Evolutionary conservation across 805 yeast genomes (phyloP).

Genomic region (Cyberlindnera maclurae): DNA sequence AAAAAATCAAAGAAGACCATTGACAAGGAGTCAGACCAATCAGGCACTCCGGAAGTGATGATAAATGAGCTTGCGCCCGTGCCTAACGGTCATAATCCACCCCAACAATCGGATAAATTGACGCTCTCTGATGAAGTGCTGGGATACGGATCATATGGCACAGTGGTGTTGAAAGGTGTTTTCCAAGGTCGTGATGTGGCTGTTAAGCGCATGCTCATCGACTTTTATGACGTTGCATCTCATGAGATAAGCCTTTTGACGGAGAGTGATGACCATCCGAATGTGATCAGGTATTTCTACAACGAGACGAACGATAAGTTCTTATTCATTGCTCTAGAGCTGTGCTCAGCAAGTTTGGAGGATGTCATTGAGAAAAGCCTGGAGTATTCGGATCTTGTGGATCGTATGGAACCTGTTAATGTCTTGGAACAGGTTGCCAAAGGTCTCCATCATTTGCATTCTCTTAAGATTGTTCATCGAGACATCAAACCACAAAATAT

Average conservation of each 20-base stretch:
- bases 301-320: conserved; percentile 87
- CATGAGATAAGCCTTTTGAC: conserved; percentile 84
- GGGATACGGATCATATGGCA: conserved; percentile 96
- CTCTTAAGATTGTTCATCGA: conserved; percentile 86
- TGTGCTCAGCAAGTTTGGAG: conserved; percentile 84
- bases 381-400: conserved; percentile 31
- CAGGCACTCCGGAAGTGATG: neutral
- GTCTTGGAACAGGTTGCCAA: conserved; percentile 69
- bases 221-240: conserved; percentile 88
- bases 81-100: too few relatives aligned
- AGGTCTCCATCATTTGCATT: conserved; percentile 83
- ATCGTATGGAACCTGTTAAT: conserved; percentile 40
- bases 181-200: conserved; percentile 95
- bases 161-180: conserved; percentile 84
- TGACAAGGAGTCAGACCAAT: conserved; percentile 2
- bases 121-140: conserved; percentile 65
- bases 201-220: conserved; percentile 86
- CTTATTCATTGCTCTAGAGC: conserved; percentile 85
- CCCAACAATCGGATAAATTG: conserved; percentile 25
- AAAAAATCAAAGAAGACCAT: conserved; percentile 39
- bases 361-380: conserved; percentile 61
- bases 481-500: conserved; percentile 95
- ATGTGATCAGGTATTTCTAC: conserved; percentile 87
- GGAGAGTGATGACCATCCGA: conserved; percentile 95
- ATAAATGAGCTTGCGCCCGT: too few relatives aligned